Evolutionary conservation across 2,329 filamentous ascomycete species (phyloP), one percentile per base, ranked within the genome.

Genomic region (Dryadomyces quercus-mongolicae): DNA sequence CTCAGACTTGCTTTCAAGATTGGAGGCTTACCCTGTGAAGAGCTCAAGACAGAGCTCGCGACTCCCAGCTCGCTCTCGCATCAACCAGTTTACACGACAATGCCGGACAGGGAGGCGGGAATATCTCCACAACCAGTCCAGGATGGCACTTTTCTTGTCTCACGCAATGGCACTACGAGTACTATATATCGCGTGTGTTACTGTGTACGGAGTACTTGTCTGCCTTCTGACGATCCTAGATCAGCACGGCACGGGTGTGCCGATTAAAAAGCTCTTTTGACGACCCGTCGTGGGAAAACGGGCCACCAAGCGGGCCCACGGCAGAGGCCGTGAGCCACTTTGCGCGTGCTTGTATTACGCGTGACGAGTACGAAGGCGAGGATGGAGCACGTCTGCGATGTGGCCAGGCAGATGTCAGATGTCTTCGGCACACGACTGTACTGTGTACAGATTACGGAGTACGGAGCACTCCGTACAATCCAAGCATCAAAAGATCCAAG

Each of bases 241-340:
- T 48, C 45, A 42, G 45, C 42, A 53, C 31, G 42, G 44, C 20
- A 18, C 51, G 36, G 49, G 38, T 22, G 36, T 42, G 36, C 18
- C 22, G 31, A 21, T 16, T 34, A 8, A 15, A 31, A 49, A 8
- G 47, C 3, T 18, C 34, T 18, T 49, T 40, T 18, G 48, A 52
- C 42, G 42, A 43, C 50, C 50, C 40, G 21, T 45, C 45, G 50
- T 43, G 42, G 51, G 51, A 45, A 36, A 52, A 34, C 51, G 51
- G 51, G 25, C 31, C 31, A 47, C 20, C 51, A 31, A 46, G 45
- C 51, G 51, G 51, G 31, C 51, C 45, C 31, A 49, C 51, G 51
- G 51, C 51, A 16, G 44, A 53, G 44, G 45, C 51, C 51, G 51
- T 45, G 51, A 53, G 47, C 47, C 45, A 31, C n/a, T 9, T 49